Evolutionary conservation across 2,329 filamentous ascomycete genomes (phyloP).

Genomic region (Simplicillium aogashimaense): DNA sequence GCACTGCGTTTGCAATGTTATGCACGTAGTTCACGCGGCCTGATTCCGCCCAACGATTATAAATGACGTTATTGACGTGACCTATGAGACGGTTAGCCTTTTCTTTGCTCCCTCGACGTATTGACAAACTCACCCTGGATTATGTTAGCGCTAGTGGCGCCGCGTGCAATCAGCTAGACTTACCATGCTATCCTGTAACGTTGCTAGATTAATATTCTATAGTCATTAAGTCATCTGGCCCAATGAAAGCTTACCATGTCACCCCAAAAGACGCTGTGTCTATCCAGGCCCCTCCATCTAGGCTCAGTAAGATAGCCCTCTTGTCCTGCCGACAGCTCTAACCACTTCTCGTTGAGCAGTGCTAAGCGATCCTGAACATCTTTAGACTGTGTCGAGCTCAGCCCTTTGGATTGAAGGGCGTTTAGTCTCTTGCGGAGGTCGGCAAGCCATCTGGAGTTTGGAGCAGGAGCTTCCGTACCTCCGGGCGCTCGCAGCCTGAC

Average conservation of each 20-base stretch:
- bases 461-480: constrained; percentile 2
- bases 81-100: constrained; percentile 8
- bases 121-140: constrained; percentile 2
- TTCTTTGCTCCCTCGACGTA: not conserved
- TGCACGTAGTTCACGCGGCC: constrained; percentile 69
- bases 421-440: constrained; percentile 14
- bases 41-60: constrained; percentile 75
- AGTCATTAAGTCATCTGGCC: too few species aligned
- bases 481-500: not conserved
- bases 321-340: constrained; percentile 59
- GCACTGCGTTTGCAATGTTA: constrained; percentile 55
- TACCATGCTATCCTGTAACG: constrained; percentile 41
- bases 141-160: not conserved
- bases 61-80: constrained; percentile 82
- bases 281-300: constrained; percentile 50
- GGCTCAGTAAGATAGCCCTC: constrained; percentile 62
- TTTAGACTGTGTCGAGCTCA: constrained; percentile 1
- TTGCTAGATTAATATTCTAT: too few species aligned
- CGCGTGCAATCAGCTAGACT: constrained; percentile 13
- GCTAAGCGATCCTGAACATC: constrained; percentile 8
- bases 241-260: constrained; percentile 67
- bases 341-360: constrained; percentile 45
- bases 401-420: constrained; percentile 1
- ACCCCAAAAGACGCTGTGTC: constrained; percentile 68
- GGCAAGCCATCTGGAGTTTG: constrained; percentile 16